Evolutionary conservation across 2,329 filamentous ascomycete genomes (phyloP).

Genomic region (Fusarium oligoseptatum): DNA sequence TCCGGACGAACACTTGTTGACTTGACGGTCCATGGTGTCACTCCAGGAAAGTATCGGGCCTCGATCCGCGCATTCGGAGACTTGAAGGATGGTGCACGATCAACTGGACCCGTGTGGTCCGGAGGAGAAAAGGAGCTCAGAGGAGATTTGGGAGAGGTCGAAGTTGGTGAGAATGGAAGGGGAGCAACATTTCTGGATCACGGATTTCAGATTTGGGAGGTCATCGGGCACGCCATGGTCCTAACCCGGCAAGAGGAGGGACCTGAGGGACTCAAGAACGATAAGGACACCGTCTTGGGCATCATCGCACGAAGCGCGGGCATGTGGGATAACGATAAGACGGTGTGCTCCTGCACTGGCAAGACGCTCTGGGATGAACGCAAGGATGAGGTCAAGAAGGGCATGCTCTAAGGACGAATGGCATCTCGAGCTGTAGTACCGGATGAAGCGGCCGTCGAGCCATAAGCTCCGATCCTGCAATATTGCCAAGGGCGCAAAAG

Average conservation of each 20-base stretch:
- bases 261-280: constrained; percentile 73
- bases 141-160: constrained; percentile 77
- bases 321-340: constrained; percentile 99
- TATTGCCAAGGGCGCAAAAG: constrained; percentile 19
- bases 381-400: constrained; percentile 87
- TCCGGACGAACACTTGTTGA: constrained; percentile 86
- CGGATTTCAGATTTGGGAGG: constrained; percentile 91
- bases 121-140: constrained; percentile 63
- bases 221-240: constrained; percentile 93
- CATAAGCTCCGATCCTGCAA: constrained; percentile 15
- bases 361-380: constrained; percentile 99
- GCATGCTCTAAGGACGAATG: constrained; percentile 78
- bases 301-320: constrained; percentile 96
- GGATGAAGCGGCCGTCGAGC: constrained; percentile 13
- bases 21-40: constrained; percentile 85
- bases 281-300: constrained; percentile 88
- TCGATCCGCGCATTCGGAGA: constrained; percentile 89
- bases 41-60: constrained; percentile 84
- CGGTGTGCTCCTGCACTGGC: constrained; percentile 95
- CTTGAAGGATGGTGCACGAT: constrained; percentile 84
- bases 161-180: constrained; percentile 80
- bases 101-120: constrained; percentile 86
- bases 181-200: constrained; percentile 86
- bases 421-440: constrained; percentile 10
- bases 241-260: constrained; percentile 75